Conservation (phyloP, 495 filamentous ascomycete genomes). For the Talaromyces wortmannii region DNA sequence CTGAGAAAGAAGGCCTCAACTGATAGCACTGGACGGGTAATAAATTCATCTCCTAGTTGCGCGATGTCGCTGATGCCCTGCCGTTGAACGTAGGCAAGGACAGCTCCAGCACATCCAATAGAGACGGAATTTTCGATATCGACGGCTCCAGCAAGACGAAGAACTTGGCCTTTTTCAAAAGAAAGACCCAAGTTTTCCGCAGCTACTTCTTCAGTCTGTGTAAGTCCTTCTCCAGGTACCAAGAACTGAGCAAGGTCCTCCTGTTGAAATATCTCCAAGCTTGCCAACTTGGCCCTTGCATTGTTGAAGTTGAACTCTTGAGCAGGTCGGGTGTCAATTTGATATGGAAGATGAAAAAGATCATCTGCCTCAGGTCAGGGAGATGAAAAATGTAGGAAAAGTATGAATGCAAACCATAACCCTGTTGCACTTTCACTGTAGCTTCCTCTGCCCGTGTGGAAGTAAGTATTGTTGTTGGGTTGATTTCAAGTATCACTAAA, state of each 20-base stretch:
- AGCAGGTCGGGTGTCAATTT: conserved; percentile 65
- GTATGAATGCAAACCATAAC: not conserved
- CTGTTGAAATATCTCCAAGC: conserved; percentile 33
- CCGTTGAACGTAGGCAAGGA: conserved; percentile 73
- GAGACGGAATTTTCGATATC: conserved; percentile 71
- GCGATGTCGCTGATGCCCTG: conserved; percentile 52
- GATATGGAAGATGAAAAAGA: conserved; percentile 51
- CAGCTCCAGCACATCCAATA: conserved; percentile 78
- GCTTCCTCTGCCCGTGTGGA: conserved; percentile 63
- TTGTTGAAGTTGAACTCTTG: conserved; percentile 71
- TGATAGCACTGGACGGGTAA: conserved; percentile 50
- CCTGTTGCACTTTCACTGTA: not conserved
- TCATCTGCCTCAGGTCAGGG: conserved; percentile 8
- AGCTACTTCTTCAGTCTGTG: conserved; percentile 34
- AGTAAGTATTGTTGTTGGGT: conserved; percentile 74
- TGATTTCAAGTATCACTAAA: conserved; percentile 63
- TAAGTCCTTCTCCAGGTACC: conserved; percentile 49
- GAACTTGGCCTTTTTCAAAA: conserved; percentile 54
- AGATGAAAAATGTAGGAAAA: not conserved
- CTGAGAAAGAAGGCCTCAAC: conserved; percentile 74
- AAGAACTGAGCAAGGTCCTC: conserved; percentile 37
- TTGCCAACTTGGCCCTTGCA: conserved; percentile 62
- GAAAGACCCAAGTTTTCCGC: conserved; percentile 42
- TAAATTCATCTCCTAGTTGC: conserved; percentile 43
- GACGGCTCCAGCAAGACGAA: conserved; percentile 66